Conservation (phyloP, 1,139 yeast species). For the Hyphopichia khmerensis region DNA sequence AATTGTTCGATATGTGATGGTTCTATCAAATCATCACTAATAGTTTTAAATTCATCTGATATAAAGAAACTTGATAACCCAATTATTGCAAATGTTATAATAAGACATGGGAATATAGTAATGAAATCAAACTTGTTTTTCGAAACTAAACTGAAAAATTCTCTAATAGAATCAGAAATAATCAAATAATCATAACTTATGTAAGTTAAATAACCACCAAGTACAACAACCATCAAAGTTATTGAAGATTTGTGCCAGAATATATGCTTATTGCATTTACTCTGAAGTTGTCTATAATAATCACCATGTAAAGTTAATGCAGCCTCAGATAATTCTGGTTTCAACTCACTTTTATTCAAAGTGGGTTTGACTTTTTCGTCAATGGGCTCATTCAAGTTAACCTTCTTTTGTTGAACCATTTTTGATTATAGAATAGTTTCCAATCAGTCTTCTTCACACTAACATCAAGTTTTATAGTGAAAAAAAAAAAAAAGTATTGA, state of each 20-base stretch:
- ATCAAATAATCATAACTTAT: slow-evolving; percentile 35
- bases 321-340: slow-evolving; percentile 60
- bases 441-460: too few relatives aligned
- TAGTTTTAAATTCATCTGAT: slow-evolving; percentile 46
- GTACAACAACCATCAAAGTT: slow-evolving; percentile 20
- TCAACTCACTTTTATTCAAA: slow-evolving; percentile 42
- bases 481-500: not conserved
- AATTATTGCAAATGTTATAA: slow-evolving; percentile 23
- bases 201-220: slow-evolving; percentile 21
- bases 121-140: slow-evolving; percentile 23
- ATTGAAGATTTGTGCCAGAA: slow-evolving; percentile 49
- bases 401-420: slow-evolving; percentile 43
- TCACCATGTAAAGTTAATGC: slow-evolving; percentile 65
- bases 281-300: slow-evolving; percentile 56
- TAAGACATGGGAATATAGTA: slow-evolving; percentile 24
- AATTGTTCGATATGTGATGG: slow-evolving; percentile 34
- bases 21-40: slow-evolving; percentile 41
- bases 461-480: too few relatives aligned
- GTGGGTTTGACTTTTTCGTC: slow-evolving; percentile 49
- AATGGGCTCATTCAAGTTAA: slow-evolving; percentile 54
- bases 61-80: slow-evolving; percentile 24
- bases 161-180: slow-evolving; percentile 34
- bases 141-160: slow-evolving; percentile 24
- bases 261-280: slow-evolving; percentile 46
- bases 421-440: not conserved